Percentiles rank a stretch among this genome's conserved stretches.
Conservation (phyloP, 306 rosid genomes). For the Vicia faba region DNA sequence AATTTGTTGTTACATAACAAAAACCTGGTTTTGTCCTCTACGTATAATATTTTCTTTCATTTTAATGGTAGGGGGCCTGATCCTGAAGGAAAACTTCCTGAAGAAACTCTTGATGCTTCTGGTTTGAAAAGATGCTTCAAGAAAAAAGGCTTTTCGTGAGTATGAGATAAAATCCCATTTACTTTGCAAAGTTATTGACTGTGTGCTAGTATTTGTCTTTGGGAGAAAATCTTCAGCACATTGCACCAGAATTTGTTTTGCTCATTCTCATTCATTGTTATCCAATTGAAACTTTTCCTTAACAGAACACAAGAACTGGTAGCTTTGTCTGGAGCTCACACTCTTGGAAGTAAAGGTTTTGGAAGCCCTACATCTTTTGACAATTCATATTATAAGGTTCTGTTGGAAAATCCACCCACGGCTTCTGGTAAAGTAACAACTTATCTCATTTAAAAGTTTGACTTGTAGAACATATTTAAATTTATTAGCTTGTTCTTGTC, state of each 20-base stretch:
- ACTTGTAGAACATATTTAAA: slow-evolving; percentile 3
- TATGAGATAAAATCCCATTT: slow-evolving; percentile 41
- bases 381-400: slow-evolving; percentile 86
- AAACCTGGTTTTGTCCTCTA: slow-evolving; percentile 17
- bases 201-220: slow-evolving; percentile 19
- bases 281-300: slow-evolving; percentile 38
- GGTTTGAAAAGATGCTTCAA: slow-evolving; percentile 74
- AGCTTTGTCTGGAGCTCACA: slow-evolving; percentile 96
- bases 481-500: slow-evolving; percentile 23
- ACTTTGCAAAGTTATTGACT: slow-evolving; percentile 24
- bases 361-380: slow-evolving; percentile 84
- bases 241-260: slow-evolving; percentile 13
- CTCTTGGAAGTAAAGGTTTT: slow-evolving; percentile 91
- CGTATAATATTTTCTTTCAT: slow-evolving; percentile 32
- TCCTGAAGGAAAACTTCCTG: slow-evolving; percentile 91
- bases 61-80: slow-evolving; percentile 66
- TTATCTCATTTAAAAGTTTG: slow-evolving; percentile 24
- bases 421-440: slow-evolving; percentile 58
- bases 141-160: slow-evolving; percentile 88
- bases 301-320: slow-evolving; percentile 86
- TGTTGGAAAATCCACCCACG: slow-evolving; percentile 74
- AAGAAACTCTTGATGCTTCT: slow-evolving; percentile 77
- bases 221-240: slow-evolving; percentile 1
- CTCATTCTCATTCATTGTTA: slow-evolving; percentile 16
- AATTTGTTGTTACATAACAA: slow-evolving; percentile 13